Percentiles rank a stretch among this genome's conserved stretches.
Conservation (phyloP, 2,329 filamentous ascomycete genomes). For the Sporothrix humicola region DNA sequence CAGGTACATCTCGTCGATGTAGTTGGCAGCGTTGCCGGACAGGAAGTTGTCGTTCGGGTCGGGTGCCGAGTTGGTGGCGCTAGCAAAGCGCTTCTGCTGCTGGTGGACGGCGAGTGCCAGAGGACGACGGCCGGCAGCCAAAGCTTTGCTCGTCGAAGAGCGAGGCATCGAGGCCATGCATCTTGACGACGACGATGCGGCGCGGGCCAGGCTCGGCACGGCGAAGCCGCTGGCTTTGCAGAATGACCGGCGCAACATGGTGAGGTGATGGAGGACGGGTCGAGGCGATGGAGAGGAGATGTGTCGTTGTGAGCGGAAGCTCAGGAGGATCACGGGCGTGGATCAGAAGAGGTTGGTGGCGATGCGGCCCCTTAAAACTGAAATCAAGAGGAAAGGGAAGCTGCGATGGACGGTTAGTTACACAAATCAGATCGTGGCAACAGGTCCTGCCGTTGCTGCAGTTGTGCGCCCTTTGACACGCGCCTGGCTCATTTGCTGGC, state of each 20-base stretch:
- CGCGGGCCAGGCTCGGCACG: conserved; percentile 30
- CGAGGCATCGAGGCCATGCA: conserved; percentile 29
- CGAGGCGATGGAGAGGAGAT: conserved; percentile 9
- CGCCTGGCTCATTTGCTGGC: neutral
- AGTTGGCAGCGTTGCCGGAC: conserved; percentile 95
- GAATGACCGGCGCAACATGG: conserved; percentile 37
- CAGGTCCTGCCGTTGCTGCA: neutral
- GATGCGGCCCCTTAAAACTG: conserved; percentile 4
- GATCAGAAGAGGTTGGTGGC: conserved; percentile 30
- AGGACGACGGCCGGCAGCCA: conserved; percentile 56
- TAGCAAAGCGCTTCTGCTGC: conserved; percentile 58
- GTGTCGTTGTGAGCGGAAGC: conserved; percentile 32
- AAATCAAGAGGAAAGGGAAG: conserved; percentile 12
- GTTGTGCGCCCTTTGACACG: neutral
- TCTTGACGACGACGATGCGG: conserved; percentile 31
- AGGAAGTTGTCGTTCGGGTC: conserved; percentile 96
- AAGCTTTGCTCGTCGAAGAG: conserved; percentile 33
- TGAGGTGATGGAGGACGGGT: neutral
- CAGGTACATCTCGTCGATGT: conserved; percentile 99
- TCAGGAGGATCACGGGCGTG: conserved; percentile 27
- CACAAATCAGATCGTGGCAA: neutral
- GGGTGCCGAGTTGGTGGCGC: conserved; percentile 60
- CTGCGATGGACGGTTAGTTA: conserved; percentile 26
- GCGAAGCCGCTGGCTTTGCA: conserved; percentile 36
- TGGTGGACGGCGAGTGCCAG: conserved; percentile 53